Conservation (phyloP, 2,329 filamentous ascomycete genomes). For the Exophiala dermatitidis region DNA sequence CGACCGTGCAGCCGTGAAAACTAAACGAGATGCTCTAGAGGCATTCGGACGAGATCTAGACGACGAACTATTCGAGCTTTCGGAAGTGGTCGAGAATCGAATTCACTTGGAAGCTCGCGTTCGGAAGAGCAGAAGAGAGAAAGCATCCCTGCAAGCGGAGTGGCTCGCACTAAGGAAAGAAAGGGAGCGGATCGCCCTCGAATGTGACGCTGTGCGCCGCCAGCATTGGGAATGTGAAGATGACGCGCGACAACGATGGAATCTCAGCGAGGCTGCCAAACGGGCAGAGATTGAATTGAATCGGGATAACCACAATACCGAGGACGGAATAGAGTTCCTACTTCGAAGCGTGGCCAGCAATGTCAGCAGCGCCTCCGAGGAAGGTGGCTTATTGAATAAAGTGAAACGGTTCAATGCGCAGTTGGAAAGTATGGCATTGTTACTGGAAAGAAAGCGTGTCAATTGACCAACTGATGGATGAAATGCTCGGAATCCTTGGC, state of each 20-base stretch:
- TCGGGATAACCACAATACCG: constrained; percentile 29
- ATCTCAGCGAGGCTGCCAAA: constrained; percentile 30
- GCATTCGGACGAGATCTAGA: constrained; percentile 44
- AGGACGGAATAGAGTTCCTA: constrained; percentile 37
- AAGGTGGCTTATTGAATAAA: constrained; percentile 38
- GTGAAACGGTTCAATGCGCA: constrained; percentile 39
- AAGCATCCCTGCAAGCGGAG: constrained; percentile 40
- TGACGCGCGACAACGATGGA: constrained; percentile 27
- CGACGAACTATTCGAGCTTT: constrained; percentile 45
- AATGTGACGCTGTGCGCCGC: constrained; percentile 44
- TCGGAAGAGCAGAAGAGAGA: constrained; percentile 40
- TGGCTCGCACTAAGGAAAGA: constrained; percentile 44
- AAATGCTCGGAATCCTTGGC: too few relatives aligned
- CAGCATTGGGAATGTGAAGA: constrained; percentile 37
- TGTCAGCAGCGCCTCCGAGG: constrained; percentile 36
- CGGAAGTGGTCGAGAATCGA: constrained; percentile 47
- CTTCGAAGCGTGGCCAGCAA: constrained; percentile 37
- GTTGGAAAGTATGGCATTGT: constrained; percentile 33
- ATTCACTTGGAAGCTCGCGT: constrained; percentile 41
- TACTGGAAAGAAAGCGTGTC: constrained; percentile 11
- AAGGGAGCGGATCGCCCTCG: constrained; percentile 44
- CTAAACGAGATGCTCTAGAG: constrained; percentile 43
- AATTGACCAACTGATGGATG: neutral
- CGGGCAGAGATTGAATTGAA: constrained; percentile 39
- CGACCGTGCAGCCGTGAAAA: constrained; percentile 30